Evolutionary conservation across 176 grass and related monocot species (phyloP), one percentile per base, ranked within the genome.

Genomic region (Eleusine indica): DNA sequence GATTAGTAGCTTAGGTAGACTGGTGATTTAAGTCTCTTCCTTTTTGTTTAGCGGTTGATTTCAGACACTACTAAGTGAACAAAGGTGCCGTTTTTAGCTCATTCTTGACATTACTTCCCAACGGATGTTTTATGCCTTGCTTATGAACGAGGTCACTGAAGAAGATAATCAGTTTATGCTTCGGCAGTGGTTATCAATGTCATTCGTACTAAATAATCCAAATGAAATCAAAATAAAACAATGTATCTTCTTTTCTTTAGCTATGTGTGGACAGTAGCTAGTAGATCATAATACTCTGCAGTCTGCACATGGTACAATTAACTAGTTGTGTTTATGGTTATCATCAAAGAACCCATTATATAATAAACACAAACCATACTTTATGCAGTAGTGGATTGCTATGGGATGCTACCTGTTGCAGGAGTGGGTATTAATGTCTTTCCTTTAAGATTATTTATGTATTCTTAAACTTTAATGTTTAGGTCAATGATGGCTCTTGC

Each of bases 401-500:
- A 58, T 58, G 25, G 38, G 30, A 17, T 19, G 32, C 39, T 75
- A 69, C 47, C 52, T 11, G 19, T 40, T 10, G 12, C 46, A 4
- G 47, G 46, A 42, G 32, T 9, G 5, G 3, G 1, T 54, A 46
- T 35, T 77, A n/a, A 35, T 52, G 0, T 46, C 40, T 65, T 44
- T 86, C 22, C 5, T 78, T 80, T 6, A 71, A 65, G 43, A 41
- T 35, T 29, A 76, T 52, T 80, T 68, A 73, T 60, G 39, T 9
- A 51, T 70, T 65, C 25, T 65, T 7, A 82, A 69, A 84, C 16
- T 85, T 48, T 13, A 73, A 82, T 84, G 19, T 88, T 70, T 86
- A 98, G 96, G 85, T 98, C 47, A 98, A 98, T 85, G 96, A 98
- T 88, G 96, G 96, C 30, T 98, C 96, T 58, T 98, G 96, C 85